Evolutionary conservation across 169 alveolate genomes (phyloP), one percentile per base, ranked within the genome.

Genomic region (Plasmodium malariae): DNA sequence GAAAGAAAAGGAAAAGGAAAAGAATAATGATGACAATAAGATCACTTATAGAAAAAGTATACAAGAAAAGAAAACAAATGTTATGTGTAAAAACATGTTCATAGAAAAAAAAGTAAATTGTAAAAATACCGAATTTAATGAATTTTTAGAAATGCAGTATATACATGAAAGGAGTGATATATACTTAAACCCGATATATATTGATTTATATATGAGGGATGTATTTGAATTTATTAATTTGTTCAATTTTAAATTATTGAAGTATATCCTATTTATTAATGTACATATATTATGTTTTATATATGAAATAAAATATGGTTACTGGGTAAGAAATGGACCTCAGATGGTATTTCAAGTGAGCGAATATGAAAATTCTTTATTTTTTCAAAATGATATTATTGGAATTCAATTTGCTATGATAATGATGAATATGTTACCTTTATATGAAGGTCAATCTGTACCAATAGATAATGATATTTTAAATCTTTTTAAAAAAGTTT

Each of bases 261-360:
- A 83, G 30, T 30, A 36, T 19, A 55, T 83, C 5, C 63, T 83
- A 11, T 83, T 37, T 83, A 60, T 83, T n/a, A 83, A 65, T 54
- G 37, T 83, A 4, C 36, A 83, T 37, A 49, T 69, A 12, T 14
- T 83, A 40, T 19, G 65, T n/a, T 83, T 83, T 54, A 51, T 83
- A 30, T 83, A 54, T 83, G 91, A 83, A 54, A 83, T 83, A 21
- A 83, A 83, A 54, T 65, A 83, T 43, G 91, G 91, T 3, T 83
- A 83, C 6, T 83, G 91, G 91, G 91, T 83, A 32, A 54, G 91
- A 7, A 83, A 69, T 45, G 91, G 91, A 7, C 85, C 85, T 9
- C 85, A 65, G 30, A 83, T 83, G 85, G 37, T 48, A 14, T 68
- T 68, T 17, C 91, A 83, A 32, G 83, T 55, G 24, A 57, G 21